Evolutionary conservation across 257 asterid species (phyloP), one percentile per base, ranked within the genome.

Genomic region (Leonotis leonurus): DNA sequence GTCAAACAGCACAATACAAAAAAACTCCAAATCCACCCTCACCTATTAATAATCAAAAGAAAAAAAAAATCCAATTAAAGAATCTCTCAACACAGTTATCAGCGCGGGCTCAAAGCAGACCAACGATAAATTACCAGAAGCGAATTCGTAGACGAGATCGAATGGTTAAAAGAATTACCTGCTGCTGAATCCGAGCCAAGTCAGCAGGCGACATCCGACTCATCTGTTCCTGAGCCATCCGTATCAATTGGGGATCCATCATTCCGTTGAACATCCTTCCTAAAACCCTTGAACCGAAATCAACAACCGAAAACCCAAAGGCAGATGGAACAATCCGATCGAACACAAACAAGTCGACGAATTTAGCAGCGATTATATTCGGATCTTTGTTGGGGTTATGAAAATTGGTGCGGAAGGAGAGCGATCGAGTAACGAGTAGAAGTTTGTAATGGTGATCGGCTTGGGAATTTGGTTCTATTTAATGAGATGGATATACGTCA

Each of bases 161-260:
- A 24, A 52, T 14, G 44, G 21, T n/a, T 54, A 21, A 33, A 18
- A 37, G 3, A 46, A 56, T 53, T 54, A 86, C 99, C 99, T 92
- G 95, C 75, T 92, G 95, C 63, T 89, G 99, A 65, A 92, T 86
- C 75, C 90, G 80, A 48, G 99, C 96, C 69, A 92, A 70, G 41
- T 92, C 96, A 62, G 84, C 90, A 10, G 99, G 96, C 6, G 99
- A 86, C 99, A 92, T 92, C 64, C 96, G 97, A 66, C 86, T 86
- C 95, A 92, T 92, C 89, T 92, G 97, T 78, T 92, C 99, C 78
- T 92, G 99, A 56, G 99, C 99, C 70, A 89, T 74, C 80, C 87
- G 73, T 46, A 92, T 83, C 83, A 92, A 32, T 50, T 89, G 96
- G 53, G 99, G 99, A 83, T 92, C 97, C 96, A 88, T 86, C 95